phyloP scores from a whole-genome alignment of 306 rosid species.

The Sphenostylis stenocarpa region DNA sequence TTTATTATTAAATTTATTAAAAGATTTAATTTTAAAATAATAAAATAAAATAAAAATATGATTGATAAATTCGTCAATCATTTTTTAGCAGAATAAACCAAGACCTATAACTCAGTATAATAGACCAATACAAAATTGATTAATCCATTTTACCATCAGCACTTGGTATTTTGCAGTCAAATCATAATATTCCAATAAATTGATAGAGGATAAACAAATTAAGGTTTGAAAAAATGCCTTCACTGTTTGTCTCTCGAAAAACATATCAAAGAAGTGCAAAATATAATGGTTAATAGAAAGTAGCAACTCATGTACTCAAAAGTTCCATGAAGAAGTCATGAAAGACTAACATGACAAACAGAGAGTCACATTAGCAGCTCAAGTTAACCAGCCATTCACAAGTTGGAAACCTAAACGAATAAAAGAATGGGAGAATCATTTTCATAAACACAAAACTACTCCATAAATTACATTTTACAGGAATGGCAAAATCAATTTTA shows the following conservation, averaged over 20 bases:
- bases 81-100: too few species aligned
- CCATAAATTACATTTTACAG: conserved; percentile 30
- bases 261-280: neutral
- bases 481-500: neutral
- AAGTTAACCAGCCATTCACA: neutral
- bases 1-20: too few species aligned
- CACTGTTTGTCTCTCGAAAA: neutral
- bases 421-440: conserved; percentile 30
- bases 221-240: neutral
- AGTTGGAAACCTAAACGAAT: neutral
- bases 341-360: neutral
- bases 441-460: neutral
- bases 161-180: neutral
- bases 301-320: neutral
- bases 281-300: neutral
- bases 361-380: neutral
- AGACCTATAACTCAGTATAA: too few species aligned
- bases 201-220: neutral
- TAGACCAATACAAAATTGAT: too few species aligned
- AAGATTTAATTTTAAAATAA: too few species aligned
- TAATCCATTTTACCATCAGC: too few species aligned
- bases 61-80: too few species aligned
- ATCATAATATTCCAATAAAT: neutral
- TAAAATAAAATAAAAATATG: too few species aligned
- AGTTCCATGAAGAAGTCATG: neutral